Base-by-base conservation (phyloP, 1,284 basidiomycete species). In the Psilocybe mexicana region DNA sequence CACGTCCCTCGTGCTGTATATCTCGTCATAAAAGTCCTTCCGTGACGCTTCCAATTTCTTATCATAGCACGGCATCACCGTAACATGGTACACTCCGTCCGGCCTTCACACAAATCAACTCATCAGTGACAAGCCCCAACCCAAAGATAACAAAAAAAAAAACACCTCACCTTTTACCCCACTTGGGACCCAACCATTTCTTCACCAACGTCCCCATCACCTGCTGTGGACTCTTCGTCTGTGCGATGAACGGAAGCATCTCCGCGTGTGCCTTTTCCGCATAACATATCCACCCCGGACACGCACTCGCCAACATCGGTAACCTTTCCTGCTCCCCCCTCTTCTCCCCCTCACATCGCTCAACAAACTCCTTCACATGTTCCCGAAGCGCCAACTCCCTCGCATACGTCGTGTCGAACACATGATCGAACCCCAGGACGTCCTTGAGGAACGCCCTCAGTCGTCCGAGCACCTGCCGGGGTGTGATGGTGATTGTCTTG, bases 51-150 rank as follows among this genome's bases (percentile, higher is more conserved):
- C 97, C 26, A 99, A 87, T 72, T 99, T 99, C 77, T 99, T 99
- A 81, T 99, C 97, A 74, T 98, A 99, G 75, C 97, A 99, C 0
- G 96, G 96, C 96, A 99, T 99, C 43, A 98, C 94, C 0, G 94
- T 86, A 60, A 98, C 93, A 68, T 99, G 97, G 72, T 98, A 99
- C 54, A 98, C 84, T 66, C 93, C 79, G 66, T 90, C 79, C 1
- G 93, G 90, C 33, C 90, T 94, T 66, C 23, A 55, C 55, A 56
- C 55, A 71, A 26, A 70, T 61, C 47, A 60, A 43, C 54, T 50
- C 4, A 40, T 14, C n/a, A 3, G 42, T 46, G 38, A 36, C 35
- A 26, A 26, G 49, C 25, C 11, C 46, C 26, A 49, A 49, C 30
- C 30, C 6, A 47, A 45, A 51, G 42, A 48, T n/a, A 57, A 23